phyloP scores from a whole-genome alignment of 129 eudicot species.

The Erigeron canadensis region DNA sequence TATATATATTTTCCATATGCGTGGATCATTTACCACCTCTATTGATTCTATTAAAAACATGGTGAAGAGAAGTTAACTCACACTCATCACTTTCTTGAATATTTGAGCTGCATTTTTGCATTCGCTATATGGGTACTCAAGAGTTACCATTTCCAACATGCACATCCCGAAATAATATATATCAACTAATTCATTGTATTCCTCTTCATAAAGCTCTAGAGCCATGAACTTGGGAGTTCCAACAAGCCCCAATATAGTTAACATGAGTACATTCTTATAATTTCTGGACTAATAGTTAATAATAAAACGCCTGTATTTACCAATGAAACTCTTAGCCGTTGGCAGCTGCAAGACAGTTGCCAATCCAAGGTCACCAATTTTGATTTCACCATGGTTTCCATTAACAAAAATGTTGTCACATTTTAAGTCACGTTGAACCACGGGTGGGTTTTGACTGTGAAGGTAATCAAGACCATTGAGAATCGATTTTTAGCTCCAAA shows the following conservation, averaged over 20 bases:
- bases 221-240: conserved; percentile 98
- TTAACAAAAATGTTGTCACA: conserved; percentile 94
- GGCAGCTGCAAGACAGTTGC: conserved; percentile 73
- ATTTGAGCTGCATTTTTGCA: conserved; percentile 88
- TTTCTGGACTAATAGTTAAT: too few relatives aligned
- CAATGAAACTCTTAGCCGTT: conserved; percentile 75
- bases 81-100: conserved; percentile 71
- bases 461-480: conserved; percentile 74
- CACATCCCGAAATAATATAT: conserved; percentile 95
- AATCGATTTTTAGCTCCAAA: too few relatives aligned
- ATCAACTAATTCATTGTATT: conserved; percentile 87
- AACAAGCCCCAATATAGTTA: too few relatives aligned
- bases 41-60: too few relatives aligned
- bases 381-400: conserved; percentile 83
- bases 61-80: conserved; percentile 41
- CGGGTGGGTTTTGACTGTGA: conserved; percentile 76
- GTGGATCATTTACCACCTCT: too few relatives aligned
- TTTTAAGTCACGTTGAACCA: conserved; percentile 80
- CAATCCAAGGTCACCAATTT: conserved; percentile 90
- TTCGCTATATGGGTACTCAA: conserved; percentile 82
- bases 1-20: too few relatives aligned
- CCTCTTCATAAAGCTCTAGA: conserved; percentile 93
- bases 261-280: too few relatives aligned
- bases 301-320: conserved; percentile 43
- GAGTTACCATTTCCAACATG: conserved; percentile 85